Percentiles rank a stretch among this genome's conserved stretches.
Conservation (phyloP, 169 alveolate genomes). For the Plasmodium sp. region DNA sequence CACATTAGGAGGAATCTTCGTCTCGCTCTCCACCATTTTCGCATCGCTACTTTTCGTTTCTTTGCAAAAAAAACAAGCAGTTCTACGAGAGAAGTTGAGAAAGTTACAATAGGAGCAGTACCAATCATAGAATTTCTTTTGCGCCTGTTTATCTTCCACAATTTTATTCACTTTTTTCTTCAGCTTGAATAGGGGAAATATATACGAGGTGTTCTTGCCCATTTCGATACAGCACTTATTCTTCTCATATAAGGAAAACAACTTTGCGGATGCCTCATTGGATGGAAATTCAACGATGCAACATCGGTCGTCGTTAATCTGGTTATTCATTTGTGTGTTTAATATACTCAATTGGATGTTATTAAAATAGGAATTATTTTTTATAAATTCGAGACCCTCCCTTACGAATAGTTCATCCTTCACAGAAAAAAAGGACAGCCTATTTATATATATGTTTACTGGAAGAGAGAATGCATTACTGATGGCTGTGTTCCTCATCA, state of each 20-base stretch:
- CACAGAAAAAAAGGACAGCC: constrained; percentile 33
- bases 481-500: constrained; percentile 80
- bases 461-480: constrained; percentile 83
- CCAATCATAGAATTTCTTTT: constrained; percentile 78
- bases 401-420: constrained; percentile 54
- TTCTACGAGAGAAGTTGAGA: constrained; percentile 80
- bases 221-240: constrained; percentile 30
- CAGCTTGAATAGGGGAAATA: constrained; percentile 55
- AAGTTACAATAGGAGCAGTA: constrained; percentile 83
- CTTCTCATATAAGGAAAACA: constrained; percentile 75
- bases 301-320: constrained; percentile 43
- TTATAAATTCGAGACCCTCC: constrained; percentile 60
- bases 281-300: constrained; percentile 72
- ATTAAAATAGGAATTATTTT: constrained; percentile 62
- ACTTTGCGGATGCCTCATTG: constrained; percentile 49
- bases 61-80: constrained; percentile 56
- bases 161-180: constrained; percentile 14
- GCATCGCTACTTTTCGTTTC: constrained; percentile 55
- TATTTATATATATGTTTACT: constrained; percentile 50
- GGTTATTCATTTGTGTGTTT: not conserved
- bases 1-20: not conserved
- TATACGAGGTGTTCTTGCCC: constrained; percentile 11
- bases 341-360: constrained; percentile 30
- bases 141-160: constrained; percentile 22
- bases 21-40: constrained; percentile 38